A percentile compares a stretch with the other conserved stretches of the same genome.
These are phyloP conservation scores for Sporothrix brunneoviolacea DNA, from an alignment of 2,329 filamentous ascomycete species.

Conservation along the genomic window DNA sequence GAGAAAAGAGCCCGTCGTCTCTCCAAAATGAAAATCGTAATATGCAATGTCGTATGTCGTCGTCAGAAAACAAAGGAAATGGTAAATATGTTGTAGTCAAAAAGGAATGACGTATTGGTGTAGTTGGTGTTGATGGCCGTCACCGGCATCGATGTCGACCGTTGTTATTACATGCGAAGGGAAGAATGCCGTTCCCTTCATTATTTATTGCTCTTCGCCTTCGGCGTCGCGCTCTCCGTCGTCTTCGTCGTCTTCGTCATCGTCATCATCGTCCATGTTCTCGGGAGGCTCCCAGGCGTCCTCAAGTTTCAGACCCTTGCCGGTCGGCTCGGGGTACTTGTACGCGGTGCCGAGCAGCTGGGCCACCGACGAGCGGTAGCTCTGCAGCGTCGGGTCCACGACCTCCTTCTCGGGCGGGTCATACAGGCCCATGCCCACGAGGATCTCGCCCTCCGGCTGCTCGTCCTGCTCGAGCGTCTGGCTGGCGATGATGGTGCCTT, in stretches of 20 bases:
- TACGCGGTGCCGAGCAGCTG: slow-evolving; percentile 47
- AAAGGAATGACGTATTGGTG: no score
- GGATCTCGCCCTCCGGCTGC: slow-evolving; percentile 58
- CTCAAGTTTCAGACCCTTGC: slow-evolving; percentile 73
- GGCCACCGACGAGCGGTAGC: slow-evolving; percentile 48
- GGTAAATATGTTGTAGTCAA: not conserved
- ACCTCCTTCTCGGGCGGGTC: slow-evolving; percentile 57
- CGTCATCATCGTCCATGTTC: slow-evolving; percentile 52
- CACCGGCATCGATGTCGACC: no score
- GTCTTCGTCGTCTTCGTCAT: slow-evolving; percentile 42
- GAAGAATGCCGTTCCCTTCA: slow-evolving; percentile 3
- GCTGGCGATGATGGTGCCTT: slow-evolving; percentile 44
- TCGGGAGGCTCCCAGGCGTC: slow-evolving; percentile 69
- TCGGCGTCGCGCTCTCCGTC: slow-evolving; percentile 35
- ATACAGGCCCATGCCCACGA: slow-evolving; percentile 79
- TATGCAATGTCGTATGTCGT: not conserved
- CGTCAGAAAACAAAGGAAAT: slow-evolving; percentile 4
- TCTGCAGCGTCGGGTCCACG: slow-evolving; percentile 44
- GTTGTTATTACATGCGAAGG: not conserved
- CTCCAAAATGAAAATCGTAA: not conserved
- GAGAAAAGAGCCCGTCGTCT: no score
- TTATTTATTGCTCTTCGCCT: slow-evolving; percentile 25
- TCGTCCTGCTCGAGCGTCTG: slow-evolving; percentile 44
- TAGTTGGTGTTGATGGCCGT: no score
- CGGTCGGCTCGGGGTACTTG: slow-evolving; percentile 41